Evolutionary conservation across 768 basidiomycete species (phyloP).

Genomic region (Termitomyces titanicus): DNA sequence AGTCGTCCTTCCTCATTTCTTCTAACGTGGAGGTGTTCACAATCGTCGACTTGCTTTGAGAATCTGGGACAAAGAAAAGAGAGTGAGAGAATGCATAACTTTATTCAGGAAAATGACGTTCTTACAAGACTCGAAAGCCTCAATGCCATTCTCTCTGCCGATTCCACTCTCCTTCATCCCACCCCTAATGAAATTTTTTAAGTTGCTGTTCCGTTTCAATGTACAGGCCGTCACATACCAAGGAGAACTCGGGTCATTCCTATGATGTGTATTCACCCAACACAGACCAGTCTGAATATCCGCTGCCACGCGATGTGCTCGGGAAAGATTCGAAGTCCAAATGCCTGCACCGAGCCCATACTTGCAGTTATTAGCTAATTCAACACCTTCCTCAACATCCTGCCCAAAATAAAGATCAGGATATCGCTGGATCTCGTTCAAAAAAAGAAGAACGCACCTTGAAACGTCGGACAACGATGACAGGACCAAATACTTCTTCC

Average conservation of each 20-base stretch:
- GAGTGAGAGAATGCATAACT: neutral
- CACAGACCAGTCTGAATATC: constrained; percentile 72
- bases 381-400: constrained; percentile 64
- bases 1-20: constrained; percentile 68
- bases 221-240: constrained; percentile 48
- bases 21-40: constrained; percentile 65
- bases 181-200: constrained; percentile 48
- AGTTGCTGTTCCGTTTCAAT: neutral
- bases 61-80: constrained; percentile 45
- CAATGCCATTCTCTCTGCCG: constrained; percentile 82
- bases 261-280: constrained; percentile 88
- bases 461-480: constrained; percentile 59
- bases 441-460: constrained; percentile 28
- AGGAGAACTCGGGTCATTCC: constrained; percentile 86
- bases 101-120: neutral
- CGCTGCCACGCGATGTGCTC: constrained; percentile 71
- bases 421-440: neutral
- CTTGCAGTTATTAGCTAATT: constrained; percentile 69
- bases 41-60: constrained; percentile 81
- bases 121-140: constrained; percentile 77
- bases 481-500: constrained; percentile 86
- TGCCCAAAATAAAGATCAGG: constrained; percentile 20
- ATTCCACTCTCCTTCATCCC: constrained; percentile 90
- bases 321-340: constrained; percentile 74
- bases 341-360: constrained; percentile 82